Percentiles rank a stretch among this genome's conserved stretches.
Evolutionary conservation across 139 green algal species (phyloP).

Genomic region (Chlamydomonas schloesseri): DNA sequence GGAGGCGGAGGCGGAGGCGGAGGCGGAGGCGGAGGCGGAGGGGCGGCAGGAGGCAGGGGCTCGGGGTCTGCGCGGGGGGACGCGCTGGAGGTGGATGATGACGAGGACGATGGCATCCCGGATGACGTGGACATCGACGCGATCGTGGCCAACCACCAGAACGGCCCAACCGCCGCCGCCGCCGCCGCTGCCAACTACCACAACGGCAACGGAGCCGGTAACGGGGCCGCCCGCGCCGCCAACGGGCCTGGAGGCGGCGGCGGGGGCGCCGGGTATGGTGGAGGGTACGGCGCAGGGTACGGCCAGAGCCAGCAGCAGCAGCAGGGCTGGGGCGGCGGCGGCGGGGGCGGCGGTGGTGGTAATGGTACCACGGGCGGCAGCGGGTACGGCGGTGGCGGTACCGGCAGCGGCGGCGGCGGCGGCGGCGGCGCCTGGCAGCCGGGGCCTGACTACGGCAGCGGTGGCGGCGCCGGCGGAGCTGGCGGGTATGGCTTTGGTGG

Average conservation of each 20-base stretch:
- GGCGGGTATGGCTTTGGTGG: not conserved
- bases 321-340: not conserved
- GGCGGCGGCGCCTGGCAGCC: not conserved
- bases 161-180: not conserved
- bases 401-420: not conserved
- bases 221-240: not conserved
- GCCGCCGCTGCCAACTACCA: not conserved
- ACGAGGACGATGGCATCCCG: not conserved
- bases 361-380: not conserved
- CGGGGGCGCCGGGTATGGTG: not conserved
- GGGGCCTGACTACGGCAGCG: not conserved
- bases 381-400: not conserved
- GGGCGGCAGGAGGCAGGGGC: too few relatives aligned
- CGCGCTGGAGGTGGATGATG: not conserved
- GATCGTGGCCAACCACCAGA: slow-evolving; percentile 20
- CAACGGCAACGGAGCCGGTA: not conserved
- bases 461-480: not conserved
- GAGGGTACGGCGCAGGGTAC: not conserved
- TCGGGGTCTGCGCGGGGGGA: not conserved
- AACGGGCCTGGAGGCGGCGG: not conserved
- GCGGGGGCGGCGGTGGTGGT: not conserved
- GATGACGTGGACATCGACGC: slow-evolving; percentile 23
- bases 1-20: not conserved
- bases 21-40: not conserved
- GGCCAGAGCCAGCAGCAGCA: not conserved